These are phyloP conservation scores for Vitis hybrid DNA, from an alignment of 177 flowering plant genomes.

Conservation along the genomic window DNA sequence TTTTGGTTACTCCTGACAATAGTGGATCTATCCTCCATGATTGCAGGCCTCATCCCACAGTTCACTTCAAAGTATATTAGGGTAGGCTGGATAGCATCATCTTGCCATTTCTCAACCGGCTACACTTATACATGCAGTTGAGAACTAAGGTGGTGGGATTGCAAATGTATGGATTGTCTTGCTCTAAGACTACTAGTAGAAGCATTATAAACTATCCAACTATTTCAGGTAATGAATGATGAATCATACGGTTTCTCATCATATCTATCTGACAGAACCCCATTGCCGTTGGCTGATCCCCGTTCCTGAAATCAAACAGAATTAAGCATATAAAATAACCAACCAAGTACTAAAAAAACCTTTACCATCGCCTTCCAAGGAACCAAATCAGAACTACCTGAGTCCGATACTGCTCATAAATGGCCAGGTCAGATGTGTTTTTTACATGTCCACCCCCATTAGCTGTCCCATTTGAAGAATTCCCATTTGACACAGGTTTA, in stretches of 20 bases:
- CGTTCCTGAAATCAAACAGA: constrained; percentile 36
- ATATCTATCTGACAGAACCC: constrained; percentile 29
- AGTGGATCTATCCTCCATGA: no score
- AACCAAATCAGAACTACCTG: constrained; percentile 41
- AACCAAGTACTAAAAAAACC: neutral
- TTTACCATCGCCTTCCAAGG: neutral
- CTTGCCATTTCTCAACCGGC: no score
- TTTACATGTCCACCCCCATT: constrained; percentile 54
- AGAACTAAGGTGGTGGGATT: neutral
- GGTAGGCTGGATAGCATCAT: no score
- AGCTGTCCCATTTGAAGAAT: constrained; percentile 17
- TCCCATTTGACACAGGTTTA: constrained; percentile 38
- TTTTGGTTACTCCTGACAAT: no score
- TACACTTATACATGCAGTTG: neutral
- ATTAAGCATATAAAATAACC: neutral
- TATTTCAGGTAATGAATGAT: neutral
- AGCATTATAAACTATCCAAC: neutral
- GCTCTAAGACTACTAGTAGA: neutral
- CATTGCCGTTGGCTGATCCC: constrained; percentile 34
- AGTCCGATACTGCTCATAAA: constrained; percentile 68
- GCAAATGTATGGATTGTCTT: neutral
- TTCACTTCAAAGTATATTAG: no score
- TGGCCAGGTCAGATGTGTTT: constrained; percentile 59
- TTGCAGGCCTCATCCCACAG: no score
- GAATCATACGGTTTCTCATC: constrained; percentile 52